These are phyloP conservation scores for Ogataea parapolymorpha DNA, from an alignment of 805 yeast species.

Conservation along the genomic window DNA sequence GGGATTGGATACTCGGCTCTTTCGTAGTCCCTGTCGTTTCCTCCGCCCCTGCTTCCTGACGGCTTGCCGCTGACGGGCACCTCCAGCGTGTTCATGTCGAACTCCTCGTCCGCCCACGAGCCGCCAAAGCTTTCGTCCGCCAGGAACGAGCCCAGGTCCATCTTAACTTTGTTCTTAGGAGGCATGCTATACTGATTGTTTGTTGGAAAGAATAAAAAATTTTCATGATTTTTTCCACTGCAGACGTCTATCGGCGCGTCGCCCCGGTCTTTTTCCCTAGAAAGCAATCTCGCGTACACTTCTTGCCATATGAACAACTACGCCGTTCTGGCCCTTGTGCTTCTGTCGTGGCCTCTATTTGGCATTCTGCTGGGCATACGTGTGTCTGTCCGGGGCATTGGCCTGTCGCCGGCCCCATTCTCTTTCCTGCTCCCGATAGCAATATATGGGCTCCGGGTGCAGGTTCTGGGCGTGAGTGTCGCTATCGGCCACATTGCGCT, in stretches of 20 bases:
- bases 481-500: background rate
- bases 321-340: background rate
- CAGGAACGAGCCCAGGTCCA: slow-evolving; percentile 85
- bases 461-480: background rate
- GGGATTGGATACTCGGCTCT: slow-evolving; percentile 83
- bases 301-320: background rate
- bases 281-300: background rate
- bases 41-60: slow-evolving; percentile 7
- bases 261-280: background rate
- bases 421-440: background rate
- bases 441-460: background rate
- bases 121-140: slow-evolving; percentile 71
- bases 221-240: slow-evolving; percentile 3
- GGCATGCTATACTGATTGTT: slow-evolving; percentile 39
- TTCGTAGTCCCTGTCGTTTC: slow-evolving; percentile 35
- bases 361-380: background rate
- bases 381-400: background rate
- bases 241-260: slow-evolving; percentile 9
- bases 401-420: background rate
- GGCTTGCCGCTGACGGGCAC: slow-evolving; percentile 13
- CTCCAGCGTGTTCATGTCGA: slow-evolving; percentile 47
- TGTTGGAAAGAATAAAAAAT: slow-evolving; percentile 5
- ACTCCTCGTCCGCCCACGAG: slow-evolving; percentile 84
- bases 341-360: background rate
- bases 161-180: slow-evolving; percentile 58